Evolutionary conservation across 2,329 filamentous ascomycete genomes (phyloP), one percentile per base, ranked within the genome.

Genomic region (Nemania sp.): DNA sequence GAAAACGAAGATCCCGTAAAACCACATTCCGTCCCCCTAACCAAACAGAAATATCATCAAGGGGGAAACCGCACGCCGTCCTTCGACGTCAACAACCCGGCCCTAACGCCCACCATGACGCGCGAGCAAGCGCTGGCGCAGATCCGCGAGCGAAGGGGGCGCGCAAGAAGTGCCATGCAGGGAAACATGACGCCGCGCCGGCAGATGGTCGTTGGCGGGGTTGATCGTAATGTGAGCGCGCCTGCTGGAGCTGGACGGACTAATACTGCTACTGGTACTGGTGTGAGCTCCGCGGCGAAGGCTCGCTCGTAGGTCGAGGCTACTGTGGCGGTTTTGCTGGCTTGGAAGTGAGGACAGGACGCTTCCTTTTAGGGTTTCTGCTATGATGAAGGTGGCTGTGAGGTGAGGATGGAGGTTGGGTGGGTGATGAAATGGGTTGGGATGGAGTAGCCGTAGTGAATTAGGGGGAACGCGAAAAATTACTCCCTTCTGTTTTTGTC

Each of bases 71-170:
- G 67, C 49, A 61, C 61, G 6, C 73, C 74, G 3, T 75, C 72
- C 8, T 84, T 83, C 61, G 81, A 84, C 66, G 66, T 74, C 34
- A 79, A 72, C 55, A 80, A 84, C 66, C 80, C 81, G 17, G 82
- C 82, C 8, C 68, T 86, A 56, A 85, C 80, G 36, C 82, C 83
- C 5, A 87, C 84, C 33, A 84, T 87, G 81, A 83, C 83, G 22
- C 80, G 89, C 49, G 89, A 91, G 69, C 80, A 91, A 70, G 89
- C 89, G 3, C 78, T 93, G 14, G 86, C 86, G 50, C 84, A 86
- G 68, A 92, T 93, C 61, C 80, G 85, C 48, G 86, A 90, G 72
- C 79, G 89, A 23, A 76, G 89, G 48, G 88, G 87, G 6, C 77
- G 89, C 40, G 87, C 89, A 52, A 80, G 84, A 61, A 90, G 86